These are phyloP conservation scores for Talaromyces stipitatus DNA, from an alignment of 495 filamentous ascomycete species.

Conservation along the genomic window DNA sequence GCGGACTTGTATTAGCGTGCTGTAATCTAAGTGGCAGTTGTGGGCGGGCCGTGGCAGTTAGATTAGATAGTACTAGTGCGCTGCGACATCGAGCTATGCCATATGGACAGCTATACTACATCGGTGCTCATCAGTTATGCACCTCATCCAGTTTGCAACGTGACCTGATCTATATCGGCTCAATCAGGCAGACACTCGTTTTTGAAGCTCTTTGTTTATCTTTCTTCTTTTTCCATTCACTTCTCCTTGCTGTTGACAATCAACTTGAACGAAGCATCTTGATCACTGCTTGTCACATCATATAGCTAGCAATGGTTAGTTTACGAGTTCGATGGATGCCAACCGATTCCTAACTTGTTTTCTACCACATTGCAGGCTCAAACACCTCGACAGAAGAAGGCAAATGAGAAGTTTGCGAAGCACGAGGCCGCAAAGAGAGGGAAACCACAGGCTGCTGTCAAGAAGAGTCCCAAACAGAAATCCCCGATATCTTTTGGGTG, in stretches of 20 bases:
- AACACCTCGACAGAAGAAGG: slow-evolving; percentile 86
- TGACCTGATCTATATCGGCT: neutral
- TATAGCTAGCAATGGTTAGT: neutral
- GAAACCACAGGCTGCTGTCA: slow-evolving; percentile 62
- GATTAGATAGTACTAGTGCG: neutral
- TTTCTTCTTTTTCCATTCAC: neutral
- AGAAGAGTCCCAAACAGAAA: slow-evolving; percentile 63
- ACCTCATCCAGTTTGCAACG: neutral
- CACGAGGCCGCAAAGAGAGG: slow-evolving; percentile 74
- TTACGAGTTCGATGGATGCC: neutral
- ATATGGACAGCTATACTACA: neutral
- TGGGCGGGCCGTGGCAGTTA: neutral
- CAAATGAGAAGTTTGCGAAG: slow-evolving; percentile 78
- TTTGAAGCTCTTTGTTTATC: neutral
- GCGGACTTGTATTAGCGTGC: no score
- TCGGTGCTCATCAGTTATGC: neutral
- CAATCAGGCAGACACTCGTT: neutral
- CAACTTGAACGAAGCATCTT: neutral
- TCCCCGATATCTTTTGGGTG: slow-evolving; percentile 71
- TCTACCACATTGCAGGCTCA: slow-evolving; percentile 57
- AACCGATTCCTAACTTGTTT: neutral
- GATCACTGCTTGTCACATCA: neutral
- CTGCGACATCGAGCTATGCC: neutral
- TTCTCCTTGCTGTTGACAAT: neutral
- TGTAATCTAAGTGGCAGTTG: neutral